A percentile compares a stretch with the other conserved stretches of the same genome.
Conservation (phyloP, 1,284 basidiomycete genomes). For the Papiliotrema nemorosa region DNA sequence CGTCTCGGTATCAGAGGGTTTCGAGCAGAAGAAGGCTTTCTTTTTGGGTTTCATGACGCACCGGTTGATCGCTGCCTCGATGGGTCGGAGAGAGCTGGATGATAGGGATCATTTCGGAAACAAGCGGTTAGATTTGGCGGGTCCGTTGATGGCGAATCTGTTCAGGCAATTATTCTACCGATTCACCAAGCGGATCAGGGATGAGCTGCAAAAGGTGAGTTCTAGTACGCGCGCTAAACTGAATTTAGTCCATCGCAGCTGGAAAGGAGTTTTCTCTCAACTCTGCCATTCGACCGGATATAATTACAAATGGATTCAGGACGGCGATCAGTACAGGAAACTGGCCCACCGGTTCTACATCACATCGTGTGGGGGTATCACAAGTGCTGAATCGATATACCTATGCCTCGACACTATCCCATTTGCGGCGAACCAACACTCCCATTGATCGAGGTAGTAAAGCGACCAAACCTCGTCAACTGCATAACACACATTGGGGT, state of each 20-base stretch:
- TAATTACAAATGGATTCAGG: constrained; percentile 96
- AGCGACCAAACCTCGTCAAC: constrained; percentile 97
- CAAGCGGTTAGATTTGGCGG: constrained; percentile 94
- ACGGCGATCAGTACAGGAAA: constrained; percentile 99
- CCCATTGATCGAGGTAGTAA: constrained; percentile 98
- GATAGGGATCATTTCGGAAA: constrained; percentile 99
- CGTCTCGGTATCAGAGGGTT: constrained; percentile 92
- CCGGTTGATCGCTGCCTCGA: constrained; percentile 83
- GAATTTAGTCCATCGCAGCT: constrained; percentile 82
- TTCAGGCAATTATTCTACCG: constrained; percentile 99
- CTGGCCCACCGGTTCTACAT: constrained; percentile 99
- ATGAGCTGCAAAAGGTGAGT: constrained; percentile 88
- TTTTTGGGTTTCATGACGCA: constrained; percentile 99
- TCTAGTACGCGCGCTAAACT: constrained; percentile 1
- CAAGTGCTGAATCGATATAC: constrained; percentile 99
- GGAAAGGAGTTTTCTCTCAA: constrained; percentile 93
- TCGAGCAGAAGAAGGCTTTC: constrained; percentile 97
- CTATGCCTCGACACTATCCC: constrained; percentile 95
- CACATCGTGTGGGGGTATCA: constrained; percentile 95
- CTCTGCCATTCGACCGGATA: constrained; percentile 89
- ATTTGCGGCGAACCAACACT: constrained; percentile 96
- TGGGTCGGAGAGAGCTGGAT: constrained; percentile 93
- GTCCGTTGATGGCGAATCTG: constrained; percentile 87
- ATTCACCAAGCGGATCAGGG: constrained; percentile 93
- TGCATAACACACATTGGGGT: constrained; percentile 99